Percentiles rank a stretch among this genome's conserved stretches.
Evolutionary conservation across 106 monocot genomes (phyloP).

Genomic region (Triglochin maritima): DNA sequence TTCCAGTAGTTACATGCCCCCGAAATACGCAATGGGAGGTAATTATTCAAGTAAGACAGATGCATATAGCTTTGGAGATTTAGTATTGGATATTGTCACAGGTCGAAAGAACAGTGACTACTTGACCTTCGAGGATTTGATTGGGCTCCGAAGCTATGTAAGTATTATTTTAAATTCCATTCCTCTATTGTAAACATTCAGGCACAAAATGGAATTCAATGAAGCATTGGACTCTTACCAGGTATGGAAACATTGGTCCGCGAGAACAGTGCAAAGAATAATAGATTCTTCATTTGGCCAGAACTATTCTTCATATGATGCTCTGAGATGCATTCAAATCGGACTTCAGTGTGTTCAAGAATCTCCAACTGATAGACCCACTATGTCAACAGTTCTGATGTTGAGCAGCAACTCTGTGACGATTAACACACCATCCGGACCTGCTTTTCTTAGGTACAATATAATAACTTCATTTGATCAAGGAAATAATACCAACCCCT

Average conservation of each 20-base stretch:
- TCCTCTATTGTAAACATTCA: neutral
- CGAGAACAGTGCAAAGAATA: neutral
- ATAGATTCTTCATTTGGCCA: neutral
- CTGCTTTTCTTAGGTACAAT: neutral
- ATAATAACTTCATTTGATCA: too few species aligned
- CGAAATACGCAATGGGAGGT: constrained; percentile 24
- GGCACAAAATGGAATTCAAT: neutral
- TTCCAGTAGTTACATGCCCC: constrained; percentile 31
- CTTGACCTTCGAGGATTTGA: neutral
- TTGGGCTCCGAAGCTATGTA: neutral
- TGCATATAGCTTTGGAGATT: constrained; percentile 24
- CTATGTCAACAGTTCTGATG: constrained; percentile 3
- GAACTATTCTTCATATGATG: neutral
- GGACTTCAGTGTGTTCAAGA: constrained; percentile 5
- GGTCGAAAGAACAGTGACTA: constrained; percentile 6
- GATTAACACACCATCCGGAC: neutral
- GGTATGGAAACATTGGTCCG: constrained; percentile 1
- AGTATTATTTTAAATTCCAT: neutral
- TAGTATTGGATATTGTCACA: constrained; percentile 26
- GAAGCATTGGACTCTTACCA: neutral
- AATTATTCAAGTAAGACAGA: constrained; percentile 21
- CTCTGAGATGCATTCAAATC: constrained; percentile 5
- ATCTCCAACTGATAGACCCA: neutral
- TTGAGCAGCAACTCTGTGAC: neutral
- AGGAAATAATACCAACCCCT: too few species aligned